Conservation (phyloP, 345 rosid genomes). For the Lumnitzera littorea region DNA sequence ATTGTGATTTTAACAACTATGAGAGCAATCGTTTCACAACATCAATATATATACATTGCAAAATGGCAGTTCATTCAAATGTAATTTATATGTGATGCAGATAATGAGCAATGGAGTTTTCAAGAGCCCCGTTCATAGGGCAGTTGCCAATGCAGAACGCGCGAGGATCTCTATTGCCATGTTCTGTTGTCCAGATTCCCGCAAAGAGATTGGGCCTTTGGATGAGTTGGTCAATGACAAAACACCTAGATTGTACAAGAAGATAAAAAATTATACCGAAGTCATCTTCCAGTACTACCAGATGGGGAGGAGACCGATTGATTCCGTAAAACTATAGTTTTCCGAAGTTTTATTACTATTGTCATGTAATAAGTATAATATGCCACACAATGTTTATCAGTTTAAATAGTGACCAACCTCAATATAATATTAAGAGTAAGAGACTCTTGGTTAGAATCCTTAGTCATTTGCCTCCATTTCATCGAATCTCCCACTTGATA, state of each 20-base stretch:
- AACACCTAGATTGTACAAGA: slow-evolving; percentile 25
- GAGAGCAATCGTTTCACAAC: not conserved
- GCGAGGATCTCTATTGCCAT: slow-evolving; percentile 23
- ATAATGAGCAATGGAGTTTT: slow-evolving; percentile 35
- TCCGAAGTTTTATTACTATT: not conserved
- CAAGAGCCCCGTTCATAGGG: slow-evolving; percentile 29
- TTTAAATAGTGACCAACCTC: too few relatives aligned
- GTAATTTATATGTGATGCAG: slow-evolving; percentile 5
- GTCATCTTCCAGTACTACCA: slow-evolving; percentile 25
- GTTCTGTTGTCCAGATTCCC: slow-evolving; percentile 18
- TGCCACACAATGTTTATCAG: too few relatives aligned
- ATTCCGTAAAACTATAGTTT: slow-evolving; percentile 16
- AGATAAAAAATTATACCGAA: slow-evolving; percentile 16
- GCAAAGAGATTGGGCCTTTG: slow-evolving; percentile 15
- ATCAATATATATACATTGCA: not conserved
- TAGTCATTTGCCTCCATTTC: too few relatives aligned
- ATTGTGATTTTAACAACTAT: too few relatives aligned
- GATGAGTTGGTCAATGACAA: slow-evolving; percentile 14
- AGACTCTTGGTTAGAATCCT: too few relatives aligned
- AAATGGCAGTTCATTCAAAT: not conserved
- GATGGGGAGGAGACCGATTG: slow-evolving; percentile 20
- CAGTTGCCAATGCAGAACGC: slow-evolving; percentile 17
- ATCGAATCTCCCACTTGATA: too few relatives aligned
- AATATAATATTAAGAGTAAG: too few relatives aligned
- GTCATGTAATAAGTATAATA: too few relatives aligned